Base-by-base conservation (phyloP, 1,139 yeast genomes). In the Geotrichum phurueaensis region DNA sequence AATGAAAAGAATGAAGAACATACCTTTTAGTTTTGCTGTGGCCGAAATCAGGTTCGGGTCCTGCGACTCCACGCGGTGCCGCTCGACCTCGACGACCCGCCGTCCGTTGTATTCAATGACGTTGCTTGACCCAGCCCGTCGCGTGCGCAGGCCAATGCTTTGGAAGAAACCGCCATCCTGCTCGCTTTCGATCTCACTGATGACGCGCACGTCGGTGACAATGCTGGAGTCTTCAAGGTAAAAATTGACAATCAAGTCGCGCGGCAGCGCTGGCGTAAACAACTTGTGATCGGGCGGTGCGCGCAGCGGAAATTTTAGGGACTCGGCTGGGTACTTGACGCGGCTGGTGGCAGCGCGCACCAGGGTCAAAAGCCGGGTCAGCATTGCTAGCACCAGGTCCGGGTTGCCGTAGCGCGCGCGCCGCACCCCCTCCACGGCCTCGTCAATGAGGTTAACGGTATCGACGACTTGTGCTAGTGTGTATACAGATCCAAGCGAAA, bases 31-130 rank as follows among this genome's bases (percentile, higher is more conserved):
- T 64, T 79, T 79, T 7, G 81, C 73, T 23, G 75, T 69, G 4
- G 79, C 75, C 39, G 80, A 75, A 23, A 80, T 73, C 53, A 80
- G 64, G 55, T 74, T 73, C 6, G 83, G 83, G 62, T 80, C 83
- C 63, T 79, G 81, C 36, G 80, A 74, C 36, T 76, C 75, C 18
- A 76, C 75, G 7, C 74, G 67, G 4, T 77, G 64, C 57, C 76
- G 75, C 57, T 78, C 81, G 56, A 71, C 67, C 62, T 78, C 81
- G 52, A 77, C 70, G 3, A 79, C 79, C 3, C 76, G 76, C 50
- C 67, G 68, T 22, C 72, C 73, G 60, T 76, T 70, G 62, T 74
- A 78, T 27, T 62, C 62, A 23, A 65, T 54, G 1, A 53, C 53
- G 3, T 63, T 55, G n/a, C 22, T 25, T n/a, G 36, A 33, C 15